phyloP scores from a whole-genome alignment of 805 yeast genomes.

The Metschnikowia rubicola region DNA sequence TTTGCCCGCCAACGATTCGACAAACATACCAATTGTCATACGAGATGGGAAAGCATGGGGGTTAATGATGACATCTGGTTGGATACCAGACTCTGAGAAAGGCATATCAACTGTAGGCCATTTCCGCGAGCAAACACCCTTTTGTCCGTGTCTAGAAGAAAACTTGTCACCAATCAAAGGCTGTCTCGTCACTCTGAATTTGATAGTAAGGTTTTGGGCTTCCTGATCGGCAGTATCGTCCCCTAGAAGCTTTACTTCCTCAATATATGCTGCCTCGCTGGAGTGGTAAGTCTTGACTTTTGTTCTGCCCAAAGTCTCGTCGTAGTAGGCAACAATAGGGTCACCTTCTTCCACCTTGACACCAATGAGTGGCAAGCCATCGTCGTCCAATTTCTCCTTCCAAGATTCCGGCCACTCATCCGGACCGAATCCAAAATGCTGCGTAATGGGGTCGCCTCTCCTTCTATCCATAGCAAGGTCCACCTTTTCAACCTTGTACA shows the following conservation, averaged over 20 bases:
- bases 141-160: conserved; percentile 96
- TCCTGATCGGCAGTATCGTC: conserved; percentile 75
- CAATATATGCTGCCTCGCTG: conserved; percentile 89
- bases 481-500: conserved; percentile 89
- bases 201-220: conserved; percentile 80
- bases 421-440: conserved; percentile 89
- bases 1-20: conserved; percentile 96
- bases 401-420: conserved; percentile 92
- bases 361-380: conserved; percentile 91
- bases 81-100: conserved; percentile 92
- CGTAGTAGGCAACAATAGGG: conserved; percentile 89
- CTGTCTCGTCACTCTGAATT: conserved; percentile 84
- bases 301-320: conserved; percentile 87
- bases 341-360: conserved; percentile 89
- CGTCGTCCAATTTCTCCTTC: conserved; percentile 83
- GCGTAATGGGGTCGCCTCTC: conserved; percentile 91
- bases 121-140: conserved; percentile 97
- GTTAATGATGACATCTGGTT: conserved; percentile 95
- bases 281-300: conserved; percentile 91
- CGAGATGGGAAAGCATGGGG: conserved; percentile 99
- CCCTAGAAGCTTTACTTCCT: conserved; percentile 88
- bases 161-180: conserved; percentile 97
- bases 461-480: conserved; percentile 75
- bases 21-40: conserved; percentile 99
- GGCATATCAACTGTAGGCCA: conserved; percentile 99